These are phyloP conservation scores for Cryptococcus wingfieldii DNA, from an alignment of 1,284 basidiomycete genomes.

Conservation along the genomic window DNA sequence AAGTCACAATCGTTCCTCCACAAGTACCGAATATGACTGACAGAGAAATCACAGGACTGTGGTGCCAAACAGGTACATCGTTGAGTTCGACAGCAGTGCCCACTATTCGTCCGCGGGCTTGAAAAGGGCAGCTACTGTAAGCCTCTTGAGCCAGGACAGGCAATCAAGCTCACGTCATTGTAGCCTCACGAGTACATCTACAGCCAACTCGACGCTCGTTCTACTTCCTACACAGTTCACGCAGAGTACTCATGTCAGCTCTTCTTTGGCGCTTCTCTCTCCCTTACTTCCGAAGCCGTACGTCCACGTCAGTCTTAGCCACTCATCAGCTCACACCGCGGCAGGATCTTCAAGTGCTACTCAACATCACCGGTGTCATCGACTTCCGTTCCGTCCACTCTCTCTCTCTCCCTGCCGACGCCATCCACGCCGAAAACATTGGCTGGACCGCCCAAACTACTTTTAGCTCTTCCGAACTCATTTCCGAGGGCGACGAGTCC, in stretches of 20 bases:
- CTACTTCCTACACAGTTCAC: slow-evolving; percentile 47
- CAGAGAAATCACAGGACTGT: slow-evolving; percentile 5
- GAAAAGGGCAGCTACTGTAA: slow-evolving; percentile 10
- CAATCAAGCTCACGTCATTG: not conserved
- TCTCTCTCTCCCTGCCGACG: slow-evolving; percentile 19
- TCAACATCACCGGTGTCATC: slow-evolving; percentile 27
- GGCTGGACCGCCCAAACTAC: slow-evolving; percentile 2
- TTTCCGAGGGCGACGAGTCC: not conserved
- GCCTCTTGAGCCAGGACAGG: not conserved
- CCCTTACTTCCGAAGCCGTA: slow-evolving; percentile 29
- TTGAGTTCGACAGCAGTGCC: slow-evolving; percentile 39
- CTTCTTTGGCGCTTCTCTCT: slow-evolving; percentile 53
- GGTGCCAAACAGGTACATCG: slow-evolving; percentile 38
- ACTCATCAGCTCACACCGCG: not conserved
- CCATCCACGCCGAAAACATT: slow-evolving; percentile 1
- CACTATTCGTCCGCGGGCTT: slow-evolving; percentile 23
- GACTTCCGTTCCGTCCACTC: slow-evolving; percentile 33
- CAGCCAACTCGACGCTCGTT: slow-evolving; percentile 43
- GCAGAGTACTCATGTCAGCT: slow-evolving; percentile 52
- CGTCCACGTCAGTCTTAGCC: slow-evolving; percentile 13
- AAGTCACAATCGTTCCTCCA: not conserved
- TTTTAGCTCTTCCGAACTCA: not conserved
- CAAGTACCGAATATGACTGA: not conserved
- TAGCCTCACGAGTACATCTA: slow-evolving; percentile 50
- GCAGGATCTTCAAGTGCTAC: slow-evolving; percentile 24